A percentile compares a stretch with the other conserved stretches of the same genome.
Conservation (phyloP, 2,329 filamentous ascomycete species). For the Aspergillus clavatus region DNA sequence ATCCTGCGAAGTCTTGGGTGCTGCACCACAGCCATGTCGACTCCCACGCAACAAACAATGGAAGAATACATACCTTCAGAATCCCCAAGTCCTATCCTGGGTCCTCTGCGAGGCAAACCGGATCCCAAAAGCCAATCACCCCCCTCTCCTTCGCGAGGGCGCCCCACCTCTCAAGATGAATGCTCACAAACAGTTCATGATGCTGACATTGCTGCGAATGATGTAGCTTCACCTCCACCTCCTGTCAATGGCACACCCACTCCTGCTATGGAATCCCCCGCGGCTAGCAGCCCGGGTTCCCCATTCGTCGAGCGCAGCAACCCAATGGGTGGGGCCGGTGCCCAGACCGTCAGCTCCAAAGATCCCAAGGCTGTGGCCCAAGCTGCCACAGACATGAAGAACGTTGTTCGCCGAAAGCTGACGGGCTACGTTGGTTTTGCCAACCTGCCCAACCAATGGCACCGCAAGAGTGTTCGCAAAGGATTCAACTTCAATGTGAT, state of each 20-base stretch:
- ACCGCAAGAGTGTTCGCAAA: conserved; percentile 99
- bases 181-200: conserved; percentile 8
- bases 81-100: conserved; percentile 4
- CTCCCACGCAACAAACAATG: conserved; percentile 14
- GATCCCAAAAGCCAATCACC: conserved; percentile 15
- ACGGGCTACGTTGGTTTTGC: conserved; percentile 98
- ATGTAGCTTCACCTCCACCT: conserved; percentile 31
- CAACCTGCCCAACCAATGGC: conserved; percentile 99
- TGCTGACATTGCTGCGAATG: conserved; percentile 22
- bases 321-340: conserved; percentile 49
- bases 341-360: conserved; percentile 60
- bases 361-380: conserved; percentile 56
- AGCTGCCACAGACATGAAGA: conserved; percentile 68
- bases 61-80: conserved; percentile 12
- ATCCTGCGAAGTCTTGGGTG: conserved; percentile 7
- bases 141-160: conserved; percentile 7
- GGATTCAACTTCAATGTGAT: conserved; percentile 99
- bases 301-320: conserved; percentile 56
- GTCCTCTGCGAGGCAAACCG: conserved; percentile 3
- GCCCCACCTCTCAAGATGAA: conserved; percentile 11
- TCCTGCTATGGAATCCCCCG: conserved; percentile 33
- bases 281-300: conserved; percentile 49
- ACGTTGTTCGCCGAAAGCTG: conserved; percentile 96
- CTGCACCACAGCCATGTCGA: conserved; percentile 12
- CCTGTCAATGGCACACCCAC: conserved; percentile 30